phyloP scores from a whole-genome alignment of 768 basidiomycete species.

The Podaxis rugospora region DNA sequence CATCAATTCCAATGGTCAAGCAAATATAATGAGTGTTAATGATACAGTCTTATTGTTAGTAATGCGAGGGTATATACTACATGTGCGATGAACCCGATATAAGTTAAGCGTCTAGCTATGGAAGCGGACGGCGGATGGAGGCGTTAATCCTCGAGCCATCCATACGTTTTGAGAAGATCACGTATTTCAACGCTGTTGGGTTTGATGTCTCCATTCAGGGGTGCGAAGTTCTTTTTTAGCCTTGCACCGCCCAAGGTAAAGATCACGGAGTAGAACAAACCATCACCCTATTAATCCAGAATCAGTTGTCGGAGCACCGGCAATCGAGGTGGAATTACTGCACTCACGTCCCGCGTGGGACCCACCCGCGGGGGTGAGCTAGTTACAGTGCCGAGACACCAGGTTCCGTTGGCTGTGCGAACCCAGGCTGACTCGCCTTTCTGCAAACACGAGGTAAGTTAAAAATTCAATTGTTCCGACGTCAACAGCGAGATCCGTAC shows the following conservation, averaged over 20 bases:
- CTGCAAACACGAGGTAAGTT: slow-evolving; percentile 22
- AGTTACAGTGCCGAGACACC: slow-evolving; percentile 46
- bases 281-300: slow-evolving; percentile 32
- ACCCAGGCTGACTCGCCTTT: slow-evolving; percentile 50
- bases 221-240: slow-evolving; percentile 53
- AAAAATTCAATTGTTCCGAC: slow-evolving; percentile 1
- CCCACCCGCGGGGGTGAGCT: slow-evolving; percentile 41
- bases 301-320: not conserved
- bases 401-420: slow-evolving; percentile 42
- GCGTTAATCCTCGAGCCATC: slow-evolving; percentile 32
- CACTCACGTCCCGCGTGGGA: slow-evolving; percentile 41
- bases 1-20: not conserved
- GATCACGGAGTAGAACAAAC: slow-evolving; percentile 51
- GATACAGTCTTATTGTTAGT: slow-evolving; percentile 4
- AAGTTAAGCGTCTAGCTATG: slow-evolving; percentile 7
- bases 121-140: not conserved
- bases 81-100: slow-evolving; percentile 1
- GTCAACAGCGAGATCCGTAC: slow-evolving; percentile 8
- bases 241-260: slow-evolving; percentile 28
- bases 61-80: slow-evolving; percentile 8
- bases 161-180: slow-evolving; percentile 42
- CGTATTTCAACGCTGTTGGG: slow-evolving; percentile 46
- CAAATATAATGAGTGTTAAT: not conserved
- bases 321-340: not conserved
- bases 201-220: slow-evolving; percentile 64